Percentiles rank a stretch among this genome's conserved stretches.
phyloP scores from a whole-genome alignment of 1,139 yeast genomes.

The Pichia sp. region DNA sequence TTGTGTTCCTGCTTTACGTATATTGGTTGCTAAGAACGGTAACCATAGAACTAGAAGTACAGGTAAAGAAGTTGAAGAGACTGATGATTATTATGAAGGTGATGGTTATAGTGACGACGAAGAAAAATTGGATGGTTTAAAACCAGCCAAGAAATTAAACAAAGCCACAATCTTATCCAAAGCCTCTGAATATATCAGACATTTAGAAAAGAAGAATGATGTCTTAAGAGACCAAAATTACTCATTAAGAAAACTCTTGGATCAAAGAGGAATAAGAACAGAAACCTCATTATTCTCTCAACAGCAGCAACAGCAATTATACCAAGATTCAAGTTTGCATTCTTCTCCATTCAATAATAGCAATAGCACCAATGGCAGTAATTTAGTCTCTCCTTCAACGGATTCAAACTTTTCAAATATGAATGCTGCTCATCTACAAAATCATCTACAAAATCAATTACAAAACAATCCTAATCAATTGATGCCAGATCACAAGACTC shows the following conservation, averaged over 20 bases:
- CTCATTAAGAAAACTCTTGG: constrained; percentile 34
- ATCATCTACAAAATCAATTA: not conserved
- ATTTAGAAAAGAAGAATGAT: constrained; percentile 45
- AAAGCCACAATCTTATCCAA: constrained; percentile 61
- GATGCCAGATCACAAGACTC: constrained; percentile 22
- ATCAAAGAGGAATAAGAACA: constrained; percentile 8
- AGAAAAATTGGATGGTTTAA: constrained; percentile 50
- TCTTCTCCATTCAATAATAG: constrained; percentile 20
- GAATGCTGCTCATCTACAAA: not conserved
- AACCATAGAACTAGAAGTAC: constrained; percentile 29
- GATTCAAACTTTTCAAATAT: constrained; percentile 10
- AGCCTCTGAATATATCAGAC: constrained; percentile 55
- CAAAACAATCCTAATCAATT: constrained; percentile 11
- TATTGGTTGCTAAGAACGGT: constrained; percentile 36
- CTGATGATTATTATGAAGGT: constrained; percentile 39
- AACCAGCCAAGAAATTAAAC: constrained; percentile 61
- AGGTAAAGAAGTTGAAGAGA: constrained; percentile 28
- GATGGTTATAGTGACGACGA: constrained; percentile 44
- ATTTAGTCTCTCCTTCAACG: constrained; percentile 16
- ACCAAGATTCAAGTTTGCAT: too few relatives aligned
- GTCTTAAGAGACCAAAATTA: constrained; percentile 42
- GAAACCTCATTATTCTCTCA: constrained; percentile 4
- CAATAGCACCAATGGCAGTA: constrained; percentile 12
- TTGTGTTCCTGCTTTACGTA: constrained; percentile 67
- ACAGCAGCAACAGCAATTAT: constrained; percentile 6